Base-by-base conservation (phyloP, 306 rosid species). In the Trifolium pratense region DNA sequence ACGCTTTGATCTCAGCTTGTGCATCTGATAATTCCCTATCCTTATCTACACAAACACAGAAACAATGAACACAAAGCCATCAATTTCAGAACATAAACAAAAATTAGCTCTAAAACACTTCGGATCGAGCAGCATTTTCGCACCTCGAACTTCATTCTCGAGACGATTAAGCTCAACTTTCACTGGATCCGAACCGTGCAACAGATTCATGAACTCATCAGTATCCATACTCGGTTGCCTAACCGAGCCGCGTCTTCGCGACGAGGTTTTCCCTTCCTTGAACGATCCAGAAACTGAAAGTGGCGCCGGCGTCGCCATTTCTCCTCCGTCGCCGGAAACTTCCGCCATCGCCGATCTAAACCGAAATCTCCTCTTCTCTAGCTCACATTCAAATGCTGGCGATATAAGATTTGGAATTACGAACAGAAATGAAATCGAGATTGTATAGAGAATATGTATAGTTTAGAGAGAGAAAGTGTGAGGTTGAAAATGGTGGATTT, bases 151-250 rank as follows among this genome's bases (percentile, higher is more conserved):
- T 81, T 92, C 96, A 76, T 92, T 92, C 90, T 92, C 98, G n/a
- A 90, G 96, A 45, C 98, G 92, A 89, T 89, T 94, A 66, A 94
- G 99, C 96, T 94, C 99, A 66, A 94, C 88, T 85, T 91, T 94
- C 71, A 94, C 99, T 92, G 99, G 99, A 94, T 94, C 99, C 95
- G 99, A 94, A 63, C 99, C 99, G 89, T 89, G 97, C 73, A 94
- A 51, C 59, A 94, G 76, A 83, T 91, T 94, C 49, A 94, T 66
- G 80, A 94, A 87, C 89, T 94, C 99, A 20, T 94, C 97, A 21
- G 96, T 94, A 51, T 94, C 97, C 78, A 94, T 63, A 65, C 97
- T 94, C 81, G 86, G 97, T 78, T 86, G 96, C 91, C 96, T 78
- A 75, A 81, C 58, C 59, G 91, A 81, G 26, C 18, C 83, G n/a